Percentiles rank a stretch among this genome's conserved stretches.
Conservation (phyloP, 495 filamentous ascomycete species). For the Aspergillus mulundensis region DNA sequence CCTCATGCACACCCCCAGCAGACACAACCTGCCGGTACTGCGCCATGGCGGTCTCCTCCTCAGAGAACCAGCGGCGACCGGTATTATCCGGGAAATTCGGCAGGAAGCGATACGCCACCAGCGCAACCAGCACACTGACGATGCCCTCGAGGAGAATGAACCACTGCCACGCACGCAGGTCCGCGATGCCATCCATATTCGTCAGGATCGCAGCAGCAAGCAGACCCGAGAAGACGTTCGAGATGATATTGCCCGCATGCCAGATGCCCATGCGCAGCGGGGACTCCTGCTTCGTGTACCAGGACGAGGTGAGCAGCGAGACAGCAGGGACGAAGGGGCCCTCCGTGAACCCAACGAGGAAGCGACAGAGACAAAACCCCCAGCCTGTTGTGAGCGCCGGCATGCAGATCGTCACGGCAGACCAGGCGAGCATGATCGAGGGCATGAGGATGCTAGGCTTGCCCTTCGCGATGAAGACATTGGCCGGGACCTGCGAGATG, state of each 20-base stretch:
- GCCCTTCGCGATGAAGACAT: slow-evolving; percentile 10
- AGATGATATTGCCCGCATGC: slow-evolving; percentile 16
- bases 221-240: slow-evolving; percentile 14
- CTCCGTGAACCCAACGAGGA: slow-evolving; percentile 9
- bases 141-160: slow-evolving; percentile 14
- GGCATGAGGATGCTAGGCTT: slow-evolving; percentile 13
- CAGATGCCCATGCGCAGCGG: slow-evolving; percentile 14
- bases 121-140: slow-evolving; percentile 5
- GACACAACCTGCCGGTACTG: slow-evolving; percentile 12
- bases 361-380: slow-evolving; percentile 13
- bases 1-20: slow-evolving; percentile 6
- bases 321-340: slow-evolving; percentile 10
- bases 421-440: slow-evolving; percentile 12
- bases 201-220: slow-evolving; percentile 15
- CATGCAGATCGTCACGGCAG: slow-evolving; percentile 13
- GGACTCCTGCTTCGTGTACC: slow-evolving; percentile 11
- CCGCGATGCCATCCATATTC: slow-evolving; percentile 11
- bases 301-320: slow-evolving; percentile 9
- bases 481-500: slow-evolving; percentile 13
- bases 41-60: slow-evolving; percentile 13
- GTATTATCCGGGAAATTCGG: slow-evolving; percentile 13
- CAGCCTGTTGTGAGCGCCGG: slow-evolving; percentile 8
- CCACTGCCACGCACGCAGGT: slow-evolving; percentile 14
- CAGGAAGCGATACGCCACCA: slow-evolving; percentile 4
- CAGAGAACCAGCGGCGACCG: slow-evolving; percentile 8